Evolutionary conservation across 805 yeast species (phyloP).

Genomic region (Saturnispora saitoi): DNA sequence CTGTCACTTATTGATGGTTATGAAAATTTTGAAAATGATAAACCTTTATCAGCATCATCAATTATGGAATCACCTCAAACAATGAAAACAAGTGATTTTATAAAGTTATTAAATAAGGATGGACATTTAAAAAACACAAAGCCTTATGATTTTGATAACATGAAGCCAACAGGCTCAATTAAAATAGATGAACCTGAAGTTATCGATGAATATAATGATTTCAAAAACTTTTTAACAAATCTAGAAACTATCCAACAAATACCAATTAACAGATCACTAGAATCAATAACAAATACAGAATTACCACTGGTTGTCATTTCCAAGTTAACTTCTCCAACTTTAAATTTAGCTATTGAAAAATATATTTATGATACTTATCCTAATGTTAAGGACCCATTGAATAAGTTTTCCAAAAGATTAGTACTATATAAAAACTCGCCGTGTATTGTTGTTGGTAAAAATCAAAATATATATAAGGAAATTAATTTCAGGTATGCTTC

Average conservation of each 20-base stretch:
- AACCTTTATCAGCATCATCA: not conserved
- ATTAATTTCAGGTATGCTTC: constrained; percentile 51
- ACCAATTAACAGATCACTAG: constrained; percentile 7
- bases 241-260: not conserved
- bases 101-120: constrained; percentile 11
- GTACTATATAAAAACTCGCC: constrained; percentile 70
- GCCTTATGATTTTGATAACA: not conserved
- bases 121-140: not conserved
- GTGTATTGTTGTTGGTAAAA: constrained; percentile 91
- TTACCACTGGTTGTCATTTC: constrained; percentile 54
- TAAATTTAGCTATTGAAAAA: constrained; percentile 78
- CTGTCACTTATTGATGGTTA: constrained; percentile 6
- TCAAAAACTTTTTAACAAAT: constrained; percentile 1
- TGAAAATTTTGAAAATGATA: constrained; percentile 1
- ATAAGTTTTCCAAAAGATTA: constrained; percentile 40
- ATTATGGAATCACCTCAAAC: constrained; percentile 15
- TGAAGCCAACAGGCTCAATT: not conserved
- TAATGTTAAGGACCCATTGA: constrained; percentile 20
- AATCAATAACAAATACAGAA: constrained; percentile 10
- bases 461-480: constrained; percentile 93
- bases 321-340: constrained; percentile 51
- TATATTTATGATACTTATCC: constrained; percentile 64
- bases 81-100: constrained; percentile 18
- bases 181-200: not conserved
- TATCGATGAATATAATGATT: not conserved